These are phyloP conservation scores for Schwanniomyces vanrijiae DNA, from an alignment of 805 yeast species.

Conservation along the genomic window DNA sequence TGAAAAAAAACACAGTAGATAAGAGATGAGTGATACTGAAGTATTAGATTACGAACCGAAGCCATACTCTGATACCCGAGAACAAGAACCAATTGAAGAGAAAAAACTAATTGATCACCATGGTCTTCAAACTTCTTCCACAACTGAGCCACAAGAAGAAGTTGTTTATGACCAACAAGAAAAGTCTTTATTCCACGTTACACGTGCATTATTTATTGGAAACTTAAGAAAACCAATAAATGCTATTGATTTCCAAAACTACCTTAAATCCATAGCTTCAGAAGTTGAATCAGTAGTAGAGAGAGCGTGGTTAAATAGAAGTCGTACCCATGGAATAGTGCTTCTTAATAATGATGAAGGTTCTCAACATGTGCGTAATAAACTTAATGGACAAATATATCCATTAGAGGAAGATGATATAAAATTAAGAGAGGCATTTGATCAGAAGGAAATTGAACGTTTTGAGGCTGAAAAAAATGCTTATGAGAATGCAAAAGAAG, in stretches of 20 bases:
- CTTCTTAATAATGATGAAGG: conserved; percentile 40
- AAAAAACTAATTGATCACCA: conserved; percentile 16
- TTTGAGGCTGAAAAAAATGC: conserved; percentile 15
- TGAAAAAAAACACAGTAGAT: background rate
- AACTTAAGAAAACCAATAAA: conserved; percentile 41
- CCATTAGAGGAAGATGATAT: conserved; percentile 28
- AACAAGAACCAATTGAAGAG: conserved; percentile 3
- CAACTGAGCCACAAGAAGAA: conserved; percentile 19
- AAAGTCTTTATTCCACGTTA: conserved; percentile 32
- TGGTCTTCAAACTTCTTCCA: conserved; percentile 13
- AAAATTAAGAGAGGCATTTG: conserved; percentile 14
- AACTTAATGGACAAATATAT: conserved; percentile 34
- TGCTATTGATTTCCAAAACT: conserved; percentile 36
- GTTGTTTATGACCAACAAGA: conserved; percentile 35
- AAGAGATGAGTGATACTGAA: conserved; percentile 14
- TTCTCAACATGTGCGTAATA: conserved; percentile 33
- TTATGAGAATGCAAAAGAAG: conserved; percentile 10
- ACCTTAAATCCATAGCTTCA: conserved; percentile 30
- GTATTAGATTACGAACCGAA: conserved; percentile 11
- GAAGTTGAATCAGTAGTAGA: conserved; percentile 24
- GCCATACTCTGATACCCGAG: background rate
- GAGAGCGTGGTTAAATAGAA: conserved; percentile 45
- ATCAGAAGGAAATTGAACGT: conserved; percentile 19
- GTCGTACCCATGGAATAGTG: conserved; percentile 44
- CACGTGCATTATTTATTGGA: conserved; percentile 46